A percentile compares a stretch with the other conserved stretches of the same genome.
Conservation (phyloP, 2,329 filamentous ascomycete species). For the Mariannaea sp. region DNA sequence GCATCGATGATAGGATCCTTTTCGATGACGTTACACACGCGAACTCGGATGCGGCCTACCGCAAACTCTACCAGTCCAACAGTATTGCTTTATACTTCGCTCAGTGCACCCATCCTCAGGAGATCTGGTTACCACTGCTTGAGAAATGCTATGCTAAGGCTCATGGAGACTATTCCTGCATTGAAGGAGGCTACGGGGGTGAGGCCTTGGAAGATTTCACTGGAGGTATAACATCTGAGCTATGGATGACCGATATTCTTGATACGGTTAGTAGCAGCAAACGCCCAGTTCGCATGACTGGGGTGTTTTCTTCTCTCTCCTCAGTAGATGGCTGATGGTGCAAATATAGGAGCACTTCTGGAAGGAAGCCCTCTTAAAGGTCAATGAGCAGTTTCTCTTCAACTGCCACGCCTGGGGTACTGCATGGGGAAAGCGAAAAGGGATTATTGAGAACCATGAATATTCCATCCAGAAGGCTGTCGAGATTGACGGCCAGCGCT, state of each 20-base stretch:
- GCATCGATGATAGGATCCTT: slow-evolving; percentile 51
- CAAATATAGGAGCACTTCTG: slow-evolving; percentile 65
- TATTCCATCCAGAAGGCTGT: slow-evolving; percentile 66
- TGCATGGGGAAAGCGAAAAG: slow-evolving; percentile 51
- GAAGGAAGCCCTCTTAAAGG: slow-evolving; percentile 75
- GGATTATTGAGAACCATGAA: slow-evolving; percentile 63
- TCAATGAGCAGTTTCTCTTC: slow-evolving; percentile 79
- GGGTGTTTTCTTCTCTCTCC: too few relatives aligned
- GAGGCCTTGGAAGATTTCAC: slow-evolving; percentile 65
- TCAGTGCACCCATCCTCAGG: slow-evolving; percentile 73
- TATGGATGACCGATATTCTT: slow-evolving; percentile 70
- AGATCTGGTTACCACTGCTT: slow-evolving; percentile 79
- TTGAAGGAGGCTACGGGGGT: slow-evolving; percentile 71
- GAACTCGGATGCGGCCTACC: slow-evolving; percentile 64
- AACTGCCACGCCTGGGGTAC: slow-evolving; percentile 52
- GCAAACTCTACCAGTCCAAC: slow-evolving; percentile 72
- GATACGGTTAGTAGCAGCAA: slow-evolving; percentile 63
- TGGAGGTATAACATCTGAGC: slow-evolving; percentile 69
- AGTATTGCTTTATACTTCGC: slow-evolving; percentile 78
- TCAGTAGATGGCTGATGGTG: too few relatives aligned
- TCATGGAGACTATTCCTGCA: slow-evolving; percentile 76
- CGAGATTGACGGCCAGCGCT: slow-evolving; percentile 60
- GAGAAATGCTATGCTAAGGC: slow-evolving; percentile 84
- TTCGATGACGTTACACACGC: slow-evolving; percentile 53
- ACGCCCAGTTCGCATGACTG: too few relatives aligned